phyloP scores from a whole-genome alignment of 2,329 filamentous ascomycete species.

The Hymenoscyphus salicellus region DNA sequence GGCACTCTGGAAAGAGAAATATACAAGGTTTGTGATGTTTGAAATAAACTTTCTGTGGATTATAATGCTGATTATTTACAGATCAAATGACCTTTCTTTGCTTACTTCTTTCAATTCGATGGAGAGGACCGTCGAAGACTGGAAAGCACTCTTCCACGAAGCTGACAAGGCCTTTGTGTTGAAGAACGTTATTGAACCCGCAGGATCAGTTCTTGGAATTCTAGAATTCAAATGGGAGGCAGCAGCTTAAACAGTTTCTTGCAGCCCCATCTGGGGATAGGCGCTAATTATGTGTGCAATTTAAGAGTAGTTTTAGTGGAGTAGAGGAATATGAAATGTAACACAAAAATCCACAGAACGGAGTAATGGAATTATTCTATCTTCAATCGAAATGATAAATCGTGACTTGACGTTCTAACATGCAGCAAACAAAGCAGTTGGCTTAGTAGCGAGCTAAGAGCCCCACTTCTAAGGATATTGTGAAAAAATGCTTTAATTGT shows the following conservation, averaged over 20 bases:
- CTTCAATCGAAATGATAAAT: too few species aligned
- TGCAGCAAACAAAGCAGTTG: too few species aligned
- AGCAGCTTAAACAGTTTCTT: not conserved
- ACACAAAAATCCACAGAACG: too few species aligned
- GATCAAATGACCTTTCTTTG: slow-evolving; percentile 50
- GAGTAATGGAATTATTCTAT: too few species aligned
- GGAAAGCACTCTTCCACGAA: slow-evolving; percentile 44
- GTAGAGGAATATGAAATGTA: not conserved
- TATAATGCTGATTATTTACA: slow-evolving; percentile 21
- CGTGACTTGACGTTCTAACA: too few species aligned
- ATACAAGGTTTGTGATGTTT: slow-evolving; percentile 33
- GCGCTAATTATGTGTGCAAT: not conserved
- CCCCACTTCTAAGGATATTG: too few species aligned
- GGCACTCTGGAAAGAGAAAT: slow-evolving; percentile 36
- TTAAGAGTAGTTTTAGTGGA: not conserved
- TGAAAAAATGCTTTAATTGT: too few species aligned
- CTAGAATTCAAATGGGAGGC: not conserved
- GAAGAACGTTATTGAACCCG: not conserved
- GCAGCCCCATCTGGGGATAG: too few species aligned
- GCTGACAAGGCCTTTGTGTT: slow-evolving; percentile 45
- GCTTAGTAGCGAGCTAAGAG: too few species aligned
- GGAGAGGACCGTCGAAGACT: slow-evolving; percentile 47
- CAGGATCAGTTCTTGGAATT: not conserved
- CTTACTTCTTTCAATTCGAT: slow-evolving; percentile 49
- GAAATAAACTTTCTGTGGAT: not conserved